phyloP scores from a whole-genome alignment of 257 asterid genomes.

The Ocimum tenuiflorum region DNA sequence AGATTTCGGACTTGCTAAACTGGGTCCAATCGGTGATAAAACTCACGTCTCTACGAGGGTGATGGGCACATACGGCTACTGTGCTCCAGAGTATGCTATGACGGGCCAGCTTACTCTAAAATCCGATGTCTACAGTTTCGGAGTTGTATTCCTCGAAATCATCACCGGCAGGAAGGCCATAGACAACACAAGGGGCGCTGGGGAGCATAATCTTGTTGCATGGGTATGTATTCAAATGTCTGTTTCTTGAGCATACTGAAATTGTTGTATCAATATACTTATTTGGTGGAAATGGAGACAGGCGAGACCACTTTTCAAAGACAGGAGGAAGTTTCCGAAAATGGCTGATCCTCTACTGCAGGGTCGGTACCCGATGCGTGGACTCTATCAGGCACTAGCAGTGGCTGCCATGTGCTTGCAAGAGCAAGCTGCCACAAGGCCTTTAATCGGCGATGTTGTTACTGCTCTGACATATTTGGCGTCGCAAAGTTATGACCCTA shows the following conservation, averaged over 20 bases:
- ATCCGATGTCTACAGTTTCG: conserved; percentile 93
- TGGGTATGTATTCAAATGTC: conserved; percentile 46
- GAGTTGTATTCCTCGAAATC: conserved; percentile 92
- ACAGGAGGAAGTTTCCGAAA: conserved; percentile 62
- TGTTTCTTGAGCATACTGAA: not conserved
- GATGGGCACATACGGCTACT: conserved; percentile 97
- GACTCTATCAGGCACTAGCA: conserved; percentile 82
- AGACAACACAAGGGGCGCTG: conserved; percentile 61
- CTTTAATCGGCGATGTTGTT: conserved; percentile 83
- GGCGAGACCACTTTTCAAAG: conserved; percentile 93
- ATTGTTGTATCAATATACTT: no score
- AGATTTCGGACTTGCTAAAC: conserved; percentile 94
- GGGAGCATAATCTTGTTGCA: conserved; percentile 92
- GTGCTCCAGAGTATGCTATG: conserved; percentile 99
- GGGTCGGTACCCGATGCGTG: conserved; percentile 79
- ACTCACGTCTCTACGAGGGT: conserved; percentile 97
- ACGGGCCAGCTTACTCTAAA: conserved; percentile 95
- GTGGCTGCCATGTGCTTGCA: conserved; percentile 99
- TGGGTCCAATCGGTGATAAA: conserved; percentile 96
- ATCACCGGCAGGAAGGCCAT: conserved; percentile 95
- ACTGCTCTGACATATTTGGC: conserved; percentile 75
- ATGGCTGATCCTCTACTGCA: conserved; percentile 94
- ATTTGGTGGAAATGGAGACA: conserved; percentile 24
- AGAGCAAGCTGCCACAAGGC: conserved; percentile 88
- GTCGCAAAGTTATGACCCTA: conserved; percentile 69